A percentile compares a stretch with the other conserved stretches of the same genome.
phyloP scores from a whole-genome alignment of 345 rosid species.

The Eutrema heterophyllum region DNA sequence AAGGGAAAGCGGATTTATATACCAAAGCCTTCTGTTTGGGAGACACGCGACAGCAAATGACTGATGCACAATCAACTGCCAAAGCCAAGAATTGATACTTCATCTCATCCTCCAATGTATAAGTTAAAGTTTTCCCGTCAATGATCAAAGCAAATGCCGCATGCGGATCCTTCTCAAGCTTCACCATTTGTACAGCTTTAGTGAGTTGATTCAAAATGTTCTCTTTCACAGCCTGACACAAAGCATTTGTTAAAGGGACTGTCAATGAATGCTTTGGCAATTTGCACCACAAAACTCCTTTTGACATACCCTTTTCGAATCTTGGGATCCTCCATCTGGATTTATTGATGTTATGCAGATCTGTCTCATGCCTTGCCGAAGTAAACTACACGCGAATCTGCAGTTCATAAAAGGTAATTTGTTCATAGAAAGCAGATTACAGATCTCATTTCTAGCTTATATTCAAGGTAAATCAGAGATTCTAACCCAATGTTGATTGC shows the following conservation, averaged over 20 bases:
- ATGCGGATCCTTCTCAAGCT: conserved; percentile 84
- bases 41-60: conserved; percentile 97
- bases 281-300: not conserved
- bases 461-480: conserved; percentile 6
- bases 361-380: conserved; percentile 96
- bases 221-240: conserved; percentile 66
- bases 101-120: conserved; percentile 79
- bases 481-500: conserved; percentile 97
- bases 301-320: conserved; percentile 52
- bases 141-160: conserved; percentile 93
- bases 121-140: conserved; percentile 79
- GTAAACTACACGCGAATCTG: conserved; percentile 91
- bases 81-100: conserved; percentile 78
- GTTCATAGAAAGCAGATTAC: not conserved
- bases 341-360: conserved; percentile 56
- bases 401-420: conserved; percentile 25
- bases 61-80: conserved; percentile 94
- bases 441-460: conserved; percentile 5
- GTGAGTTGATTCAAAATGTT: conserved; percentile 70
- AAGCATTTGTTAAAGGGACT: not conserved
- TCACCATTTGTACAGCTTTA: conserved; percentile 78
- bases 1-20: not conserved
- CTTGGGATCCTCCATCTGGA: conserved; percentile 49
- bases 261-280: not conserved
- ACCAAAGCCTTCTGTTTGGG: conserved; percentile 99